Evolutionary conservation across 768 basidiomycete species (phyloP), one percentile per base, ranked within the genome.

Genomic region (Termitomyces heimii): DNA sequence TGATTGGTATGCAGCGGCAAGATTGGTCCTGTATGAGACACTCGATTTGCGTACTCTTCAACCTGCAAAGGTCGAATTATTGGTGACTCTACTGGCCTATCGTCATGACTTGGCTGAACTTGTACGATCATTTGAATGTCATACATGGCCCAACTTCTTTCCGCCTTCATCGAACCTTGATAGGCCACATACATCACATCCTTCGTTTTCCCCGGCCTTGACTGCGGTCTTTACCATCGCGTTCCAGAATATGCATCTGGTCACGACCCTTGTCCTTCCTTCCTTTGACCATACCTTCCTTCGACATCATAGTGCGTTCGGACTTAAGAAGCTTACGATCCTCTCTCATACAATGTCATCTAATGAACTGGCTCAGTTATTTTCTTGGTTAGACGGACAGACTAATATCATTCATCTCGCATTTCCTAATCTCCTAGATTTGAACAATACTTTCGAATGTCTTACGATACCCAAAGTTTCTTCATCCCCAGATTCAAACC

Each of bases 201-300:
- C 59, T 16, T 59, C 60, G 28, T 63, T 65, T 44, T 66, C 65
- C 3, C 62, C 63, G 2, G 55, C 59, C n/a, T 66, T 76, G 20
- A 75, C 71, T 18, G 75, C 77, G 5, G 73, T 74, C 0, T 77
- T 80, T 55, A 74, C 75, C 2, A 65, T 75, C 45, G 76, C 75
- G 1, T 67, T 81, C 40, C 72, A 76, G 47, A 74, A 76, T 18
- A 80, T 81, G 80, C 69, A 72, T n/a, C 70, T 69, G 35, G 67
- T 81, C 14, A 72, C 68, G 7, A 64, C 71, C 18, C 66, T 79
- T 20, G 69, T 71, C 16, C 70, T 79, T 31, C 77, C 78, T 8
- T 69, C 73, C 1, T 80, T 78, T 59, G 76, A 79, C 55, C 53
- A 67, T 26, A 70, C 72, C 18, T 71, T 80, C 45, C 67, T 81